Evolutionary conservation across 1,139 yeast species (phyloP).

Genomic region (Blastobotrys elegans): DNA sequence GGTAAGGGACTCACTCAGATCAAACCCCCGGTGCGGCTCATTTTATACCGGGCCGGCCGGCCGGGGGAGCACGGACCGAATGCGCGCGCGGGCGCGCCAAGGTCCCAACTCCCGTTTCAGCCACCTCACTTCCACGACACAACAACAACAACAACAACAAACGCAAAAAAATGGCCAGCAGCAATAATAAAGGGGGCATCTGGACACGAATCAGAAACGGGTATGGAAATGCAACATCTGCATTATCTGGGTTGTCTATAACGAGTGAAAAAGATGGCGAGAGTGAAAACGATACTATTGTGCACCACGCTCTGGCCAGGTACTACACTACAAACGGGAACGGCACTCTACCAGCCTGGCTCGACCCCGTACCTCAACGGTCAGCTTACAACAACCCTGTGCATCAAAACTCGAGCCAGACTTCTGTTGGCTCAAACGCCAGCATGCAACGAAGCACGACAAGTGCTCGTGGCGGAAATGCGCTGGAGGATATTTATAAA

Average conservation of each 20-base stretch:
- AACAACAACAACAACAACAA: not conserved
- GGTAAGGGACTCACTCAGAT: too few relatives aligned
- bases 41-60: too few relatives aligned
- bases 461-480: constrained; percentile 13
- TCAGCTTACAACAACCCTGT: not conserved
- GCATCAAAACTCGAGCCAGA: not conserved
- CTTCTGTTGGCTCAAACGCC: constrained; percentile 1
- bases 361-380: constrained; percentile 20
- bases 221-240: constrained; percentile 26
- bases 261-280: constrained; percentile 33
- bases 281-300: constrained; percentile 33
- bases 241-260: constrained; percentile 27
- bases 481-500: constrained; percentile 28
- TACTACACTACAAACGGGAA: constrained; percentile 26
- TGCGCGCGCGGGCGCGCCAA: not conserved
- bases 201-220: constrained; percentile 26
- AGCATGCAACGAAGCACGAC: constrained; percentile 4
- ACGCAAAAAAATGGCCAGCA: constrained; percentile 4
- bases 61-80: not conserved
- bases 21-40: too few relatives aligned
- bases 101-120: not conserved
- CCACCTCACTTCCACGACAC: not conserved
- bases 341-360: constrained; percentile 28
- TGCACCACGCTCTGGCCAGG: constrained; percentile 33
- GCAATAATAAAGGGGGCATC: constrained; percentile 15